These are phyloP conservation scores for Bruguiera sexangula DNA, from an alignment of 345 rosid species.

Conservation along the genomic window DNA sequence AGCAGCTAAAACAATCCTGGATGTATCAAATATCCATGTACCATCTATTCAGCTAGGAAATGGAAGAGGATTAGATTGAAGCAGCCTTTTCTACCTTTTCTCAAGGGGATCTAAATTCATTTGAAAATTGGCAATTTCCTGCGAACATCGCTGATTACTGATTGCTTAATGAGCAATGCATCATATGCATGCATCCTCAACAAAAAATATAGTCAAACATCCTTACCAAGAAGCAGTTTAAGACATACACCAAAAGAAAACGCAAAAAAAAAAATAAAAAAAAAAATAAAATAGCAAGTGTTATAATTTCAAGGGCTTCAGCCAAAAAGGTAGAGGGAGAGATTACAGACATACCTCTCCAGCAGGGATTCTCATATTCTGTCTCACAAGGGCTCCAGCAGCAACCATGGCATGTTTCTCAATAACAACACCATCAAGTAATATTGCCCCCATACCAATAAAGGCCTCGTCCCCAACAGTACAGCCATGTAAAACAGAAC, in stretches of 20 bases:
- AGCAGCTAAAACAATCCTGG: not conserved
- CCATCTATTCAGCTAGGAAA: not conserved
- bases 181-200: not conserved
- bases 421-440: constrained; percentile 87
- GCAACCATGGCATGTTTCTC: constrained; percentile 91
- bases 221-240: not conserved
- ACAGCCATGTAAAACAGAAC: constrained; percentile 96
- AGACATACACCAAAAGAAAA: not conserved
- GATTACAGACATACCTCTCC: constrained; percentile 62
- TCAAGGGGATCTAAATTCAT: not conserved
- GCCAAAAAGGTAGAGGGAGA: not conserved
- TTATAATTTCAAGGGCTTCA: not conserved
- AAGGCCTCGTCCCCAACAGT: constrained; percentile 87
- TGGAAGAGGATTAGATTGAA: not conserved
- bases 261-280: too few species aligned
- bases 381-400: constrained; percentile 95
- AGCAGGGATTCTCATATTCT: constrained; percentile 76
- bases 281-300: not conserved
- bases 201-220: not conserved
- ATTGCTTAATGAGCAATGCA: not conserved
- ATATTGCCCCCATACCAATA: constrained; percentile 90
- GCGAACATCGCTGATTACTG: not conserved
- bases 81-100: not conserved
- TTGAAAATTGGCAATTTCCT: not conserved
- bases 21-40: not conserved